Base-by-base conservation (phyloP, 2,329 filamentous ascomycete genomes). In the Neopestalotiopsis rosae region DNA sequence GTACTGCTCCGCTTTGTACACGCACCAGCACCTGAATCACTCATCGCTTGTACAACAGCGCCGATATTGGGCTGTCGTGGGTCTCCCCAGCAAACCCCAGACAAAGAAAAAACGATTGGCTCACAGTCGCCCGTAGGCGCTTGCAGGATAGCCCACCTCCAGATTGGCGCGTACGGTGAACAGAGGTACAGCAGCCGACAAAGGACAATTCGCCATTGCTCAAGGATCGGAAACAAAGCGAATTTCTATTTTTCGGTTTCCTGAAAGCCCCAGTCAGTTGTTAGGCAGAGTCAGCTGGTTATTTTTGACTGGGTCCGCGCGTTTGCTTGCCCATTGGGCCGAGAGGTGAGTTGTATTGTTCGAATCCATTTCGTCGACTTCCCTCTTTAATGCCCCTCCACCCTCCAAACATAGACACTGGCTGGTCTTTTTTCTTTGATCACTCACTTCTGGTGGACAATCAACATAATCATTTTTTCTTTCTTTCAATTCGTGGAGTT, bases 31-130 rank as follows among this genome's bases (percentile, higher is more conserved):
- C 17, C 45, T 52, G 45, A 52, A 52, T 24, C 45, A 52, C 45
- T 52, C 45, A 52, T 52, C 57, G 52, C 38, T 38, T 52, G 45
- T 52, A 52, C 45, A 52, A 52, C 17, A 52, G 17, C 45, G 20
- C 52, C 4, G 61, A 52, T 52, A 52, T 52, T 52, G 45, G 45
- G 45, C 17, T 52, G 45, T 52, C 45, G 45, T 52, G 45, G 45
- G 45, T 52, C 45, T 65, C 57, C 64, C 64, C 68, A 42, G 59
- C 13, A 24, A 57, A 68, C 45, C 67, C 62, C n/a, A 52, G 70
- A 69, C 68, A 72, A 69, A 68, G 69, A 20, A 71, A 52, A 52
- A 68, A 75, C 69, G 70, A 78, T 73, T 79, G 77, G 77, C 70
- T 70, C 65, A 69, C 68, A 71, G 66, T 70, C 67, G 68, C 67